Evolutionary conservation across 2,329 filamentous ascomycete species (phyloP), one percentile per base, ranked within the genome.

Genomic region (Cladosporium cucumerinum): DNA sequence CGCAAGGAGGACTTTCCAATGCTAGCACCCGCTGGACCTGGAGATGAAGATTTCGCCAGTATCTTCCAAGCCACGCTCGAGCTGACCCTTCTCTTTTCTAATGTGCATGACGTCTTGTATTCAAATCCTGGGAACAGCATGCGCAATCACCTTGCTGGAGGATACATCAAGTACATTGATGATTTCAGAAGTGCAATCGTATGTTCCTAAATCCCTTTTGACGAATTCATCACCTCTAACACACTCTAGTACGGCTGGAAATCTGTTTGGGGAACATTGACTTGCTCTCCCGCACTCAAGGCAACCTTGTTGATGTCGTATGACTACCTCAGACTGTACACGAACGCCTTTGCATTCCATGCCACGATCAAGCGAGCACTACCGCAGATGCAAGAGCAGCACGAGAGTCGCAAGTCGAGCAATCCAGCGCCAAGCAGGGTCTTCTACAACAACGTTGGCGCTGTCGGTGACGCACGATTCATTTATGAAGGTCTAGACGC

Each of bases 261-360:
- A 69, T 85, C 86, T 51, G 83, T 86, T 1, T 91, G 89, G 88
- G 87, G 87, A 1, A 85, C 84, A 1, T 74, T 90, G 30, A 85
- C 84, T 49, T 90, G 88, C 72, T 89, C 88, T 1, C 82, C 85
- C 1, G 84, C 85, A 6, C 84, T 91, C 68, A 90, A 90, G 73
- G 85, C 86, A 3, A 89, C 85, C 5, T 76, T 92, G 2, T 80
- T 90, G 26, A 82, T 92, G 71, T 89, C 88, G 0, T 91, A 90
- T 71, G 88, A 91, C 69, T 92, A 91, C 71, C 78, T 92, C 1
- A 83, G 89, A 7, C 81, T 92, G 0, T 92, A 92, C 73, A 89
- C 89, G 58, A 91, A 90, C 65, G 89, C 89, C 0, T 92, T 91
- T 72, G 89, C 89, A 1, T 91, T 91, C 69, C 89, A 92, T 72